Conservation (phyloP, 2,329 filamentous ascomycete genomes). For the Exophiala xenobiotica region DNA sequence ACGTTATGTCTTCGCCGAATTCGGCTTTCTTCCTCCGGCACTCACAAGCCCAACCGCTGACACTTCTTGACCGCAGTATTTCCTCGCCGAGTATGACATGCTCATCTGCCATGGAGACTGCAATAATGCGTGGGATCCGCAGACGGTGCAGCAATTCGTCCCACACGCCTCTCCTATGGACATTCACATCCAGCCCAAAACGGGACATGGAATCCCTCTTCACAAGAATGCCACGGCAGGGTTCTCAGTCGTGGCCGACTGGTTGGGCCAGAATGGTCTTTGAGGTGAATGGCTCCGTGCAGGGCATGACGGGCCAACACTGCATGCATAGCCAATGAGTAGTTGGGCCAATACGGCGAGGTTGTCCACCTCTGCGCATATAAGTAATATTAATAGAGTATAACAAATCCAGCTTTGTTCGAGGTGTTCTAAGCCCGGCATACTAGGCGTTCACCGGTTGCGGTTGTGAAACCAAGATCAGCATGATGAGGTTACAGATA, state of each 20-base stretch:
- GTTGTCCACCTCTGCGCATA: too few relatives aligned
- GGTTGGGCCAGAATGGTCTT: conserved; percentile 21
- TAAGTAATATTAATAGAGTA: too few relatives aligned
- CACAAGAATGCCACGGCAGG: conserved; percentile 39
- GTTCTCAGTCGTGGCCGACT: conserved; percentile 31
- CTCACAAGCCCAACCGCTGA: background rate
- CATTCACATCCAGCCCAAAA: conserved; percentile 37
- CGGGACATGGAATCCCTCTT: conserved; percentile 38
- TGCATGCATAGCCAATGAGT: too few relatives aligned
- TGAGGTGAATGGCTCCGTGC: conserved; percentile 11
- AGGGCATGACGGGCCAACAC: too few relatives aligned
- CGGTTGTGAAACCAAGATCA: too few relatives aligned
- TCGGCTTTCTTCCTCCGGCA: background rate
- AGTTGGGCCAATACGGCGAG: too few relatives aligned
- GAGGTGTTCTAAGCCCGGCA: too few relatives aligned
- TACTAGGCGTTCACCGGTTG: too few relatives aligned
- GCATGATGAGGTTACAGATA: too few relatives aligned
- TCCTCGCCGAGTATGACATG: conserved; percentile 37
- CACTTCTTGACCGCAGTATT: conserved; percentile 33
- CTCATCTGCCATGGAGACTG: conserved; percentile 40
- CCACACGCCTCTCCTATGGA: conserved; percentile 32
- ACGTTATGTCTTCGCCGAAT: too few relatives aligned
- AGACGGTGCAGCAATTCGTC: conserved; percentile 26
- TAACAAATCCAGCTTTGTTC: too few relatives aligned
- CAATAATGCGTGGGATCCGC: conserved; percentile 27